These are phyloP conservation scores for Dendrobium chrysotoxum DNA, from an alignment of 106 monocot genomes.

Conservation along the genomic window DNA sequence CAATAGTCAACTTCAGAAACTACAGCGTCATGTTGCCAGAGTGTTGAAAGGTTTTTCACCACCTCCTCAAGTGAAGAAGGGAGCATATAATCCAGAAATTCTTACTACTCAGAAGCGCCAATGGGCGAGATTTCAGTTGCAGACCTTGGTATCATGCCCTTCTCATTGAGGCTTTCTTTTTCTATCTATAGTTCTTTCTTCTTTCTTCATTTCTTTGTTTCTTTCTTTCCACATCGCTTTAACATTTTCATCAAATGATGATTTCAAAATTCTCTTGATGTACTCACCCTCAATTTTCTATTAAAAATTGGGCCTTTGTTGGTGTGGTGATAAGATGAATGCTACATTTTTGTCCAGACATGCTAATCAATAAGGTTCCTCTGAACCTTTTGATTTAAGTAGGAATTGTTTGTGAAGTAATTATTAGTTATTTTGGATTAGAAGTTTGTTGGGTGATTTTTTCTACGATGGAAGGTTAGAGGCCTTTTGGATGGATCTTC, in stretches of 20 bases:
- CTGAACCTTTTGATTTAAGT: not conserved
- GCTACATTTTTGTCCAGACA: not conserved
- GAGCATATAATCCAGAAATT: slow-evolving; percentile 88
- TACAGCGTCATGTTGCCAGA: slow-evolving; percentile 59
- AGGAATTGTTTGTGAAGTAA: not conserved
- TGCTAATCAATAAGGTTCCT: not conserved
- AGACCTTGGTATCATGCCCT: slow-evolving; percentile 41
- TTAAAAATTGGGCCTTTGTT: not conserved
- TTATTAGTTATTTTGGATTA: not conserved
- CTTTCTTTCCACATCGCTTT: not conserved
- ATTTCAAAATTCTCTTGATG: not conserved
- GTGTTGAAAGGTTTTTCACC: slow-evolving; percentile 74
- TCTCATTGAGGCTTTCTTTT: not conserved
- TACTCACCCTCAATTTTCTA: not conserved
- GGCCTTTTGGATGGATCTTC: not conserved
- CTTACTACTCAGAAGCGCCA: slow-evolving; percentile 93
- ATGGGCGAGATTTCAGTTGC: slow-evolving; percentile 87
- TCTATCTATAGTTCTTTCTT: slow-evolving; percentile 5
- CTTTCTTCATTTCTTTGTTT: not conserved
- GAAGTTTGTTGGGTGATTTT: not conserved
- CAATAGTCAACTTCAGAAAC: slow-evolving; percentile 65
- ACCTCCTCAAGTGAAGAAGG: slow-evolving; percentile 54
- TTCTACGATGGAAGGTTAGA: not conserved
- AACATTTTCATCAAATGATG: not conserved
- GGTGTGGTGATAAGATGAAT: not conserved